A percentile compares a stretch with the other conserved stretches of the same genome.
These are phyloP conservation scores for Stachybotrys chartarum DNA, from an alignment of 2,329 filamentous ascomycete species.

Conservation along the genomic window DNA sequence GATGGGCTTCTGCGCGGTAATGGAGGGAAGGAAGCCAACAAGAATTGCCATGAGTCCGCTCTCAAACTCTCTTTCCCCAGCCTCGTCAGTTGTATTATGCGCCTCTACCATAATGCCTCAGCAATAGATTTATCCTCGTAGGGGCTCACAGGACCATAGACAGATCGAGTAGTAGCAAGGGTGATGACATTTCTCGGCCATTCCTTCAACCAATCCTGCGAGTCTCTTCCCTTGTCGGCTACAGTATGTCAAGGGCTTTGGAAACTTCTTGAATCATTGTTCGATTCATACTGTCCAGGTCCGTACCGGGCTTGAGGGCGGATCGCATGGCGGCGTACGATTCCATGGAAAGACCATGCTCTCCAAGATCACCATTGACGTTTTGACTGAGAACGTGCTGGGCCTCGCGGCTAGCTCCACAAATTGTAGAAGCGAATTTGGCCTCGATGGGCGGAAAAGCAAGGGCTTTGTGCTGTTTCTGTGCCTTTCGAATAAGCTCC, in stretches of 20 bases:
- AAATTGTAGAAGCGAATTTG: not conserved
- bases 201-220: slow-evolving; percentile 1
- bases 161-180: slow-evolving; percentile 4
- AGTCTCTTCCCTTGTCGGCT: not conserved
- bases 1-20: slow-evolving; percentile 1
- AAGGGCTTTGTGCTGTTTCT: slow-evolving; percentile 1
- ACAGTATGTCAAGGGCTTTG: not conserved
- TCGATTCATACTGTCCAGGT: slow-evolving; percentile 6
- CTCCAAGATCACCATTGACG: slow-evolving; percentile 4
- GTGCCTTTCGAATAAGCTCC: too few species aligned
- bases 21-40: slow-evolving; percentile 2
- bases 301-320: slow-evolving; percentile 4
- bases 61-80: not conserved
- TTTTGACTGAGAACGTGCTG: slow-evolving; percentile 1
- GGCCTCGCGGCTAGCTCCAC: not conserved
- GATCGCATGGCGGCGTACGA: slow-evolving; percentile 2
- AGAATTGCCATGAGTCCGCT: slow-evolving; percentile 1
- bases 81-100: too few species aligned
- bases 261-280: slow-evolving; percentile 3
- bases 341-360: slow-evolving; percentile 1
- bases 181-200: slow-evolving; percentile 4
- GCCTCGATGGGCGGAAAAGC: slow-evolving; percentile 1
- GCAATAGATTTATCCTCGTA: slow-evolving; percentile 4
- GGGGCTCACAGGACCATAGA: slow-evolving; percentile 7
- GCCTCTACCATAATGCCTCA: slow-evolving; percentile 5